Evolutionary conservation across 306 rosid genomes (phyloP), one percentile per base, ranked within the genome.

Genomic region (Fragaria nilgerrensis): DNA sequence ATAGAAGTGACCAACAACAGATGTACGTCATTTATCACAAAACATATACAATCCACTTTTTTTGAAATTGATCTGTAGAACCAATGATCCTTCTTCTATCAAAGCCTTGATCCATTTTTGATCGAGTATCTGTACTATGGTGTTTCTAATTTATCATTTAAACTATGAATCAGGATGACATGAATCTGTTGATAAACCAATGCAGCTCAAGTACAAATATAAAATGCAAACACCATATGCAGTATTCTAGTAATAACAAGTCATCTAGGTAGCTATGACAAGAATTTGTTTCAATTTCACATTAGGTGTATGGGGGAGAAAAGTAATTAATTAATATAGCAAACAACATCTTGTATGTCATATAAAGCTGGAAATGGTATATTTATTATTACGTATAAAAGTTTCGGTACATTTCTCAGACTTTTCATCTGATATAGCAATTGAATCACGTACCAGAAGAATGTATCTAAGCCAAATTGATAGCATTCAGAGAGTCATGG

Each of bases 401-500:
- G 56, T 37, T 68, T 32, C 2, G 13, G 36, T 49, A 27, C 27
- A 75, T 75, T 49, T 75, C 12, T 27, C 43, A 37, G 58, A 43
- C 36, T 41, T 23, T 59, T 41, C 41, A 37, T 73, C 41, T 20
- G 48, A 29, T 49, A 20, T 48, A 69, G 72, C 52, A 75, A 79
- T 41, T 77, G 43, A 75, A 73, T 43, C 39, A 49, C 79, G 56
- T 15, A 56, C 74, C 66, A 44, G 73, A 65, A 29, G 73, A 68
- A 29, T 37, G 7, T 61, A 77, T 37, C 20, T 44, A 27, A 7
- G 58, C 32, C 44, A 59, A 70, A 32, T 61, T 41, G 2, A 7
- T 41, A 41, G 45, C 45, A 41, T 41, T 8, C n/a, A 72, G 70
- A 70, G 58, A 61, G 67, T 90, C 86, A 92, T n/a, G 88, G 89